Conservation (phyloP, 2,329 filamentous ascomycete species). For the Verticillium tricorpus region DNA sequence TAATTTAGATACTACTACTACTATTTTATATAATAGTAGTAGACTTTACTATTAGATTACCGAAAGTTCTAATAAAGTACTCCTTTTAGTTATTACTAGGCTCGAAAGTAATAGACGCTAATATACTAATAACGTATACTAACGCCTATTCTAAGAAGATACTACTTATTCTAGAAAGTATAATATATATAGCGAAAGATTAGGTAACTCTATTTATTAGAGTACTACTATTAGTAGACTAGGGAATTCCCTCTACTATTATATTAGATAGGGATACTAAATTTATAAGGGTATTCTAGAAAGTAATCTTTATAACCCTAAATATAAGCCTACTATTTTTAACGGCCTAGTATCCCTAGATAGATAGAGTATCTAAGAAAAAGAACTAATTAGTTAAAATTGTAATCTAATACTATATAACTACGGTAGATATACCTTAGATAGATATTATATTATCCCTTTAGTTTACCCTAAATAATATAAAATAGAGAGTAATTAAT, state of each 20-base stretch:
- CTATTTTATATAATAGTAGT: no score
- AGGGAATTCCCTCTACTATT: background rate
- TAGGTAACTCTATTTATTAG: background rate
- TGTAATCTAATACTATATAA: no score
- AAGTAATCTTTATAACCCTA: background rate
- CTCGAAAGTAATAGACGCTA: background rate
- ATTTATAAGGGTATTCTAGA: background rate
- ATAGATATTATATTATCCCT: background rate
- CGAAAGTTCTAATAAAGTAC: no score
- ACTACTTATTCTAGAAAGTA: background rate
- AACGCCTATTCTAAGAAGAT: background rate
- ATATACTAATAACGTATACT: background rate
- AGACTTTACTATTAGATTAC: no score
- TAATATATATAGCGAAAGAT: background rate
- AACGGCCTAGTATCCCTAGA: no score
- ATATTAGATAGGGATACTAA: background rate
- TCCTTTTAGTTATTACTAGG: background rate
- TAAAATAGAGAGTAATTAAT: background rate
- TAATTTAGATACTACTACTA: no score
- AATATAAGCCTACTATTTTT: no score
- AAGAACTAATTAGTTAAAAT: no score
- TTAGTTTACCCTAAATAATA: background rate
- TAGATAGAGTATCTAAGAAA: no score
- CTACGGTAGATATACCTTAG: background rate
- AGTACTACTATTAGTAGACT: no score